These are phyloP conservation scores for Oryza longistaminata DNA, from an alignment of 176 grass and related monocot genomes.

Conservation along the genomic window DNA sequence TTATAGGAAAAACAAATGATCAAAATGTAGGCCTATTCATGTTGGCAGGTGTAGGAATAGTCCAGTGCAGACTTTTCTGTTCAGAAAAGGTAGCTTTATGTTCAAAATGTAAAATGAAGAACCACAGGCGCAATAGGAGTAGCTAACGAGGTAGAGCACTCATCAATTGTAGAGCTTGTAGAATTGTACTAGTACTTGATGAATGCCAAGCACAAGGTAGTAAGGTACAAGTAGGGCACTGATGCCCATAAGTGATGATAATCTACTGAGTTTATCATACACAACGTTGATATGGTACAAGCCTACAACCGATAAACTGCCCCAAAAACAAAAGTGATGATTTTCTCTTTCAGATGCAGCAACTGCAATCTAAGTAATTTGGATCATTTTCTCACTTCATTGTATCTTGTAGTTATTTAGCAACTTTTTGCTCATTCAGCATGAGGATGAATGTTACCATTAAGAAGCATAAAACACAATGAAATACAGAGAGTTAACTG, in stretches of 20 bases:
- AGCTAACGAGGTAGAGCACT: not conserved
- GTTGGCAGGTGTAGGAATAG: not conserved
- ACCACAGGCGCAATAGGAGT: not conserved
- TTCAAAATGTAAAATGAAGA: not conserved
- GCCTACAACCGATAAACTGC: not conserved
- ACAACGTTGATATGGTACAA: not conserved
- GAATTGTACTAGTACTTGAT: not conserved
- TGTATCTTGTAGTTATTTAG: not conserved
- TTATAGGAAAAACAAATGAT: slow-evolving; percentile 12
- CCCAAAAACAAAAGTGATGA: not conserved
- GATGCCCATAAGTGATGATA: not conserved
- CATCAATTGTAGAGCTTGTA: not conserved
- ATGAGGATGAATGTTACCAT: not conserved
- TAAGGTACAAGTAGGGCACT: not conserved
- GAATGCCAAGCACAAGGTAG: not conserved
- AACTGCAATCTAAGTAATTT: not conserved
- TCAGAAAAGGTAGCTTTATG: not conserved
- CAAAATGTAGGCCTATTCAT: not conserved
- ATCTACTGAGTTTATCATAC: not conserved
- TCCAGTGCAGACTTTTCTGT: not conserved
- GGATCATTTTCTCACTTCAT: not conserved
- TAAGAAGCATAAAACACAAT: not conserved
- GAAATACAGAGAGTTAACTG: not conserved
- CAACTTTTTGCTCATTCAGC: not conserved
- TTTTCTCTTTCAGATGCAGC: not conserved